Percentiles rank a stretch among this genome's conserved stretches.
phyloP scores from a whole-genome alignment of 768 basidiomycete species.

The Boletus tomentosulus region DNA sequence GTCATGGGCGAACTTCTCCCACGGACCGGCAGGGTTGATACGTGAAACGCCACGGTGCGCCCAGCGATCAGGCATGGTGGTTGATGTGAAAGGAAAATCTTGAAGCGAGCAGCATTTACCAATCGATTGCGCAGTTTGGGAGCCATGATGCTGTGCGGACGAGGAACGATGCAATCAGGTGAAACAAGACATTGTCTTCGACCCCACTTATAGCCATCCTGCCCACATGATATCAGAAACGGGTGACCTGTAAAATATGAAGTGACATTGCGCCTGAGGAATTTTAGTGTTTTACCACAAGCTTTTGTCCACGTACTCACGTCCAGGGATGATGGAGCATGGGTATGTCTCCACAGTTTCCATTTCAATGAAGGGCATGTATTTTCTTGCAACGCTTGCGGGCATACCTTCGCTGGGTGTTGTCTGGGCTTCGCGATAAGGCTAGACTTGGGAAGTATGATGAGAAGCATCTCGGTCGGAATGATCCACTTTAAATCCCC shows the following conservation, averaged over 20 bases:
- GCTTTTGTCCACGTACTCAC: conserved; percentile 2
- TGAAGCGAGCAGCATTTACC: neutral
- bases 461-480: neutral
- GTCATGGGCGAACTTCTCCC: neutral
- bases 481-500: neutral
- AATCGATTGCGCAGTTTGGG: neutral
- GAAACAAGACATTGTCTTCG: conserved; percentile 2
- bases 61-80: neutral
- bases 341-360: neutral
- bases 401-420: neutral
- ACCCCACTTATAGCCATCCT: neutral
- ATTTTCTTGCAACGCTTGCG: neutral
- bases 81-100: conserved; percentile 1
- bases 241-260: neutral
- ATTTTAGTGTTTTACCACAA: neutral
- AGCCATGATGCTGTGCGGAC: neutral
- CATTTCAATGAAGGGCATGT: neutral
- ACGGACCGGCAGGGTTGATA: neutral
- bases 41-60: conserved; percentile 2
- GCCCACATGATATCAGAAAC: neutral
- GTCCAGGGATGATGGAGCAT: neutral
- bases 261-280: neutral
- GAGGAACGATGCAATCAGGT: neutral
- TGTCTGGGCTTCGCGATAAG: neutral
- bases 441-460: neutral